Conservation (phyloP, 2,329 filamentous ascomycete genomes). For the Venturia effusa region DNA sequence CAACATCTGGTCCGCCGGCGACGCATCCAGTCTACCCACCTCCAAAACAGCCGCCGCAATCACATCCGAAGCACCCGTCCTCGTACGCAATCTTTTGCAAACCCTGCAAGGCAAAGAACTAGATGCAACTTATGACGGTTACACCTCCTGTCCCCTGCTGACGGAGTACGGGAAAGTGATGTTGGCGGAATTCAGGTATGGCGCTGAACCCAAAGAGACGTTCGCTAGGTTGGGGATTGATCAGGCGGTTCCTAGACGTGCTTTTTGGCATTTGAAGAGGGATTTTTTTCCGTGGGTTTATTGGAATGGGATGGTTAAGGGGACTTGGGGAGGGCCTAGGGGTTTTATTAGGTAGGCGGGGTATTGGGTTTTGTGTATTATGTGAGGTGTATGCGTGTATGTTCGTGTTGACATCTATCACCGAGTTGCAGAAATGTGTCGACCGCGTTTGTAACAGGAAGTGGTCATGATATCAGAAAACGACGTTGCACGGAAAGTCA, state of each 20-base stretch:
- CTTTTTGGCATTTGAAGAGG: slow-evolving; percentile 54
- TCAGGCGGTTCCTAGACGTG: slow-evolving; percentile 43
- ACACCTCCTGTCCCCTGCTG: slow-evolving; percentile 28
- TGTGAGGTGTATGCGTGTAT: background rate
- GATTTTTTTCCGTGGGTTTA: slow-evolving; percentile 61
- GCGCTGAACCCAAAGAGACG: slow-evolving; percentile 51
- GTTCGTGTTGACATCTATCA: background rate
- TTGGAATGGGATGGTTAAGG: slow-evolving; percentile 48
- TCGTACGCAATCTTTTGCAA: slow-evolving; percentile 25
- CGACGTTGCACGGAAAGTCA: too few relatives aligned
- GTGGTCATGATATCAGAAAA: too few relatives aligned
- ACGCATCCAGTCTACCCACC: slow-evolving; percentile 27
- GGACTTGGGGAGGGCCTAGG: slow-evolving; percentile 50
- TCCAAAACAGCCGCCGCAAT: slow-evolving; percentile 30
- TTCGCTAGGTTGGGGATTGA: slow-evolving; percentile 48
- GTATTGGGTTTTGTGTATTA: background rate
- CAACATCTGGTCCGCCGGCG: slow-evolving; percentile 29
- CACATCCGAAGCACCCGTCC: slow-evolving; percentile 25
- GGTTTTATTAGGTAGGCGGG: slow-evolving; percentile 26
- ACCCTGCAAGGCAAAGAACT: slow-evolving; percentile 20
- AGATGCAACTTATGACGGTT: slow-evolving; percentile 24
- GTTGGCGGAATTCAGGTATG: slow-evolving; percentile 56
- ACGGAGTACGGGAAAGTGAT: slow-evolving; percentile 50
- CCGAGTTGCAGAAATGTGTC: too few relatives aligned
- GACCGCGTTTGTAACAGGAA: too few relatives aligned